A percentile compares a stretch with the other conserved stretches of the same genome.
Evolutionary conservation across 129 eudicot genomes (phyloP).

Genomic region (Oenanthe sinensis): DNA sequence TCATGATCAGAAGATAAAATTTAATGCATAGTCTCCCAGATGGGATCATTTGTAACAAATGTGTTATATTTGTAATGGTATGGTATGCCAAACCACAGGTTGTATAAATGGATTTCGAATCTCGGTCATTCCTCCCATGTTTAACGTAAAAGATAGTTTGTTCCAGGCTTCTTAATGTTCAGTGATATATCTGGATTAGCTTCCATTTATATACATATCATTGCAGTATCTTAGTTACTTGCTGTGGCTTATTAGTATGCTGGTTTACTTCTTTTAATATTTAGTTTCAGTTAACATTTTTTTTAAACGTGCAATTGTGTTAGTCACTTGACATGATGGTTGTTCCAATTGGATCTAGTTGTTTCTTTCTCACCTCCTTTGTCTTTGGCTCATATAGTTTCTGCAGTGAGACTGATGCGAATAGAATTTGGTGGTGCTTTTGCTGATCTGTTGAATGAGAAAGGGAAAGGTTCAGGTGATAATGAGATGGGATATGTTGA

Average conservation of each 20-base stretch:
- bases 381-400: slow-evolving; percentile 35
- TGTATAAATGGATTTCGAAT: neutral
- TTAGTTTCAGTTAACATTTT: neutral
- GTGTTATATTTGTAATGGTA: neutral
- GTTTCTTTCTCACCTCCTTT: slow-evolving; percentile 11
- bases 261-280: neutral
- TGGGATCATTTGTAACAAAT: neutral
- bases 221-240: neutral
- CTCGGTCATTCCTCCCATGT: neutral
- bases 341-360: neutral
- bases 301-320: neutral
- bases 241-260: neutral
- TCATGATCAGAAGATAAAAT: neutral
- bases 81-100: neutral
- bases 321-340: slow-evolving; percentile 1
- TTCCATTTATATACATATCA: neutral
- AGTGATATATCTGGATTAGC: neutral
- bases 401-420: slow-evolving; percentile 94
- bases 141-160: neutral
- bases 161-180: neutral
- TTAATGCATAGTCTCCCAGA: neutral
- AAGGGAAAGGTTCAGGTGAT: slow-evolving; percentile 87
- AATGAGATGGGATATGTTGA: slow-evolving; percentile 94
- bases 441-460: slow-evolving; percentile 87
- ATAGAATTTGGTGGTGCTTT: slow-evolving; percentile 96